Evolutionary conservation across 352 stramenopile species (phyloP), one percentile per base, ranked within the genome.

Genomic region (Globisporangium canariense): DNA sequence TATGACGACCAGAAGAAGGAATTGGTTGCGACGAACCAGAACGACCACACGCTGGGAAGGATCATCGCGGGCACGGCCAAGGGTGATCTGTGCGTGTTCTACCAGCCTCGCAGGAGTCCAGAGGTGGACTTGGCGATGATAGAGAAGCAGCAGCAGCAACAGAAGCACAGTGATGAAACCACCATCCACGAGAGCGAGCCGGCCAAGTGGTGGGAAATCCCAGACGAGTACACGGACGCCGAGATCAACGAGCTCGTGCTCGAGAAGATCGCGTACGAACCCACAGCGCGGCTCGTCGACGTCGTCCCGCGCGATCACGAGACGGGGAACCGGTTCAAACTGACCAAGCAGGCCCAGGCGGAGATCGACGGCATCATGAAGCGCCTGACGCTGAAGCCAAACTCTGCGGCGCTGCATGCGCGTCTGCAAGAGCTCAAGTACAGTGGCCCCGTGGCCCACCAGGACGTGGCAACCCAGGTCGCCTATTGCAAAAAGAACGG

Each of bases 201-300:
- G 11, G 76, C 73, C 3, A 90, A 90, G 50, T 91, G 83, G 83
- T 91, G 80, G 80, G 80, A 91, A 52, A 83, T 91, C 41, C 80
- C 83, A 0, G 80, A 88, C 22, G 78, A 83, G 58, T 86, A 83
- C 32, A 77, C 79, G 1, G 79, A 87, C 60, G 77, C 70, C 4
- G 77, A 90, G 49, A 83, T 90, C 53, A 85, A 85, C 25, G 79
- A 79, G 45, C 74, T 88, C 16, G 70, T 87, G 18, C 59, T 90
- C 2, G 78, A 91, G 55, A 82, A 82, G 52, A 75, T 89, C 13
- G 45, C 67, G 14, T 91, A 81, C 43, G 83, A 91, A 45, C 73
- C 79, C 7, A 86, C 70, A 2, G 83, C 70, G 9, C 72, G 71
- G 34, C 79, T 91, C 4, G 74, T 91, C 3, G 80, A 90, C 40